Evolutionary conservation across 495 filamentous ascomycete species (phyloP), one percentile per base, ranked within the genome.

Genomic region (Bacidia gigantensis): DNA sequence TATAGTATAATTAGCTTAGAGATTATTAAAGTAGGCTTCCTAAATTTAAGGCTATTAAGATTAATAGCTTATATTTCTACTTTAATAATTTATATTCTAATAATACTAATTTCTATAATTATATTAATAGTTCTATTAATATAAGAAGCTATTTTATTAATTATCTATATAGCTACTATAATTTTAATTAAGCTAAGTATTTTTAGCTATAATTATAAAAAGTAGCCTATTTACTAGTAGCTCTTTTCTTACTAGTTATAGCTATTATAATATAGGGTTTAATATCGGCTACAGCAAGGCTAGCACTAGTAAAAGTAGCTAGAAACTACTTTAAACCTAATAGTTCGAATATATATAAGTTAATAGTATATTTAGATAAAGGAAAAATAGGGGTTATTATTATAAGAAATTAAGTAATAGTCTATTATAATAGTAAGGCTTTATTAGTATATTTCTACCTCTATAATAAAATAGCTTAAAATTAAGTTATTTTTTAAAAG

Each of bases 1-100:
- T 46, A 32, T 21, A 26, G 24, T 45, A 47, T 26, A 29, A 53
- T 53, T 53, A 53, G 9, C 20, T 44, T 5, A 17, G 5, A 44
- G 5, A 17, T 44, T 44, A 44, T n/a, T 44, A 44, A 9, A 44
- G 17, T 44, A 17, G 17, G 41, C n/a, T n/a, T n/a, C n/a, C n/a
- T n/a, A n/a, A n/a, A n/a, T n/a, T 44, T 44, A 22, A 9, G 20
- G 20, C 41, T 9, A 44, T 44, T 9, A 22, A 44, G 5, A 17
- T 18, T n/a, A n/a, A n/a, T n/a, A n/a, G n/a, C 20, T 44, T 9
- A 22, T 44, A 44, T 22, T 44, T 44, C 20, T 44, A 22, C 9
- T 44, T 44, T 44, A 22, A 22, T 22, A 9, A 44, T 9, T 9
- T 44, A 18, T 44, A 9, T 44, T 44, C 20, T 44, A 17, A 7